Evolutionary conservation across 257 asterid species (phyloP).

Genomic region (Rauvolfia tetraphylla): DNA sequence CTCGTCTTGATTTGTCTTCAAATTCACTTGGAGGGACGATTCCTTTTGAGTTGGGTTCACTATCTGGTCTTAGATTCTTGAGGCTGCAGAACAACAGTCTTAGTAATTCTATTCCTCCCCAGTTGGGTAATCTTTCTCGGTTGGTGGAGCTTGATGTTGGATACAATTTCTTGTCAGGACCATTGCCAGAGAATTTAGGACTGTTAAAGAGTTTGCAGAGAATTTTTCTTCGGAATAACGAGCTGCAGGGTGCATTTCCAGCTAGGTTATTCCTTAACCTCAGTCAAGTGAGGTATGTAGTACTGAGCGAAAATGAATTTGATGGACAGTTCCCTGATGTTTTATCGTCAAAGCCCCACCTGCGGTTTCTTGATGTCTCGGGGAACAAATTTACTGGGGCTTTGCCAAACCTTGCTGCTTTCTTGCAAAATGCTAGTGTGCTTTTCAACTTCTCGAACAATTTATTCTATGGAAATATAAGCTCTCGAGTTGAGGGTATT

Average conservation of each 20-base stretch:
- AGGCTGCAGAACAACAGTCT: conserved; percentile 52
- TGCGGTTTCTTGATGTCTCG: conserved; percentile 49
- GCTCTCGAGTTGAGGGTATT: conserved; percentile 16
- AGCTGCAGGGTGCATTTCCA: conserved; percentile 36
- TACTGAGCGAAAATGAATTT: conserved; percentile 33
- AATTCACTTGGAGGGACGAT: conserved; percentile 52
- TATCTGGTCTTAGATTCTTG: conserved; percentile 39
- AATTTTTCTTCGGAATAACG: conserved; percentile 42
- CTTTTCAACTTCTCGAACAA: conserved; percentile 59
- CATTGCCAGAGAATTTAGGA: conserved; percentile 39
- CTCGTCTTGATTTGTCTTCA: conserved; percentile 50
- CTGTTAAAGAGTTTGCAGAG: conserved; percentile 36
- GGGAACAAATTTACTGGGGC: conserved; percentile 54
- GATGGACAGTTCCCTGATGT: conserved; percentile 34
- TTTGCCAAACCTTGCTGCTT: conserved; percentile 23
- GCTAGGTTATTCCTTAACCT: conserved; percentile 28
- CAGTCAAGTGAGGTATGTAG: conserved; percentile 26
- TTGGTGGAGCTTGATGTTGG: conserved; percentile 53
- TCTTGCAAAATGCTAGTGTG: conserved; percentile 20
- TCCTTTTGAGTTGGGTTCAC: conserved; percentile 38
- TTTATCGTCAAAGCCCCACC: conserved; percentile 31
- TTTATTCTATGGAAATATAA: conserved; percentile 53
- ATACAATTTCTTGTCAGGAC: conserved; percentile 43
- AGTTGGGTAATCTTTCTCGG: conserved; percentile 45
- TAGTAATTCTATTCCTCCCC: conserved; percentile 44